These are phyloP conservation scores for Penicillium manginii DNA, from an alignment of 495 filamentous ascomycete genomes.

Conservation along the genomic window DNA sequence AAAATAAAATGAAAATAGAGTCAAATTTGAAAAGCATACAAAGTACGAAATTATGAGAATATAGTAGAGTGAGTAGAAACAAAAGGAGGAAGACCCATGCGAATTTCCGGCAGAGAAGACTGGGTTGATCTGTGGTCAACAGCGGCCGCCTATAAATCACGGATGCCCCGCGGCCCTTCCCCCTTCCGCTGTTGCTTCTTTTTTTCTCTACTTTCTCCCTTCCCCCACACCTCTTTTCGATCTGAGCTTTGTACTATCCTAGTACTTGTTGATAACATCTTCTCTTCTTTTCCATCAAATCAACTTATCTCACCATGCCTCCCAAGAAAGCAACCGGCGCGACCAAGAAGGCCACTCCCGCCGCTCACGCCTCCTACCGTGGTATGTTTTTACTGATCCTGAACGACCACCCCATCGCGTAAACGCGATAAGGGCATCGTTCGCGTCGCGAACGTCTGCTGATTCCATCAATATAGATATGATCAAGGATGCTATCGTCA, in stretches of 20 bases:
- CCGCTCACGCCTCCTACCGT: constrained; percentile 62
- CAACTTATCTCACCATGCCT: constrained; percentile 45
- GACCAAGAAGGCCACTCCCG: constrained; percentile 52
- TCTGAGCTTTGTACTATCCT: neutral
- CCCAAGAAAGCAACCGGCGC: constrained; percentile 57
- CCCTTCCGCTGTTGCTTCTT: constrained; percentile 42
- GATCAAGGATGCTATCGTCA: constrained; percentile 71
- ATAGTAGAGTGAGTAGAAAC: no score
- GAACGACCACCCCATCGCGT: constrained; percentile 49
- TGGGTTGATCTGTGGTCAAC: constrained; percentile 50
- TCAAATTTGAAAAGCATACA: no score
- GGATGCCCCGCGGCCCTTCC: constrained; percentile 52
- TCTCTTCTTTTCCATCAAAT: constrained; percentile 16
- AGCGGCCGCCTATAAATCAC: constrained; percentile 55
- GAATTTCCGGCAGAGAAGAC: neutral
- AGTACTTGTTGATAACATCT: constrained; percentile 15
- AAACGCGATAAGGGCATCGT: constrained; percentile 26
- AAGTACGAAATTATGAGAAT: no score
- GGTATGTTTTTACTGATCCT: constrained; percentile 57
- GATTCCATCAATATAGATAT: constrained; percentile 60
- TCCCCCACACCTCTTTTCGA: constrained; percentile 21
- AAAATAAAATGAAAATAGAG: neutral
- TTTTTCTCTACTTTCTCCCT: constrained; percentile 16
- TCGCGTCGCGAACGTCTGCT: constrained; percentile 52
- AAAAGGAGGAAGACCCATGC: no score